phyloP scores from a whole-genome alignment of 2,329 filamentous ascomycete species.

The Colletotrichum liaoningense region DNA sequence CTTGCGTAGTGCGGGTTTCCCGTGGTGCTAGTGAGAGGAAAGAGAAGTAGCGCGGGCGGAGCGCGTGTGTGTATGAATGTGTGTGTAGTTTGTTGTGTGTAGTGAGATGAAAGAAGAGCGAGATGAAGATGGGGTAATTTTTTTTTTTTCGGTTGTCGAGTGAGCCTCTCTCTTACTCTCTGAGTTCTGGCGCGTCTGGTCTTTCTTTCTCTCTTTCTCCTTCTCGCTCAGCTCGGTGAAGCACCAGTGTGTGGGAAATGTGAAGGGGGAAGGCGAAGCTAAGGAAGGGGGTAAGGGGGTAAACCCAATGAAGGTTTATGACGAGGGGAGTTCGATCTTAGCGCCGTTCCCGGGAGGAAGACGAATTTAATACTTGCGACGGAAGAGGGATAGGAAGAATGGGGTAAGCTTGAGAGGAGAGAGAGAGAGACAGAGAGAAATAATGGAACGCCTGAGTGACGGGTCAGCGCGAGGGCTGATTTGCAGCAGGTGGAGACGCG shows the following conservation, averaged over 20 bases:
- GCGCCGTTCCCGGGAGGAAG: conserved; percentile 38
- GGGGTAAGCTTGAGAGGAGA: conserved; percentile 18
- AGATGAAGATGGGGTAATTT: not conserved
- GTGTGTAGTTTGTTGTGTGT: not conserved
- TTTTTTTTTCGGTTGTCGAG: conserved; percentile 3
- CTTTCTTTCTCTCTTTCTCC: conserved; percentile 3
- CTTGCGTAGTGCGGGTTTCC: not conserved
- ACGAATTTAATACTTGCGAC: conserved; percentile 37
- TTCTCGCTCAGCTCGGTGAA: conserved; percentile 17
- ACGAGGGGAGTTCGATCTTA: conserved; percentile 38
- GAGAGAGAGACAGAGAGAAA: not conserved
- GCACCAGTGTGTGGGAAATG: conserved; percentile 14
- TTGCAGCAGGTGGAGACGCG: conserved; percentile 35
- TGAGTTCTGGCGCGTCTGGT: not conserved
- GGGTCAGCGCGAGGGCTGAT: conserved; percentile 34
- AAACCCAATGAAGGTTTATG: conserved; percentile 38
- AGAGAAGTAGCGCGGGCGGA: conserved; percentile 15
- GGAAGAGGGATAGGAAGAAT: conserved; percentile 33
- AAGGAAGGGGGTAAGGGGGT: conserved; percentile 35
- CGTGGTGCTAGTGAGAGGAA: conserved; percentile 3
- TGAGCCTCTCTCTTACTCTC: not conserved
- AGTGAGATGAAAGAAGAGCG: conserved; percentile 16
- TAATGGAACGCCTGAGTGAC: conserved; percentile 30
- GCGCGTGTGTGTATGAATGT: not conserved
- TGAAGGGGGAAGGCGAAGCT: conserved; percentile 13